Evolutionary conservation across 2,329 filamentous ascomycete genomes (phyloP).

Genomic region (Phialophora expanda): DNA sequence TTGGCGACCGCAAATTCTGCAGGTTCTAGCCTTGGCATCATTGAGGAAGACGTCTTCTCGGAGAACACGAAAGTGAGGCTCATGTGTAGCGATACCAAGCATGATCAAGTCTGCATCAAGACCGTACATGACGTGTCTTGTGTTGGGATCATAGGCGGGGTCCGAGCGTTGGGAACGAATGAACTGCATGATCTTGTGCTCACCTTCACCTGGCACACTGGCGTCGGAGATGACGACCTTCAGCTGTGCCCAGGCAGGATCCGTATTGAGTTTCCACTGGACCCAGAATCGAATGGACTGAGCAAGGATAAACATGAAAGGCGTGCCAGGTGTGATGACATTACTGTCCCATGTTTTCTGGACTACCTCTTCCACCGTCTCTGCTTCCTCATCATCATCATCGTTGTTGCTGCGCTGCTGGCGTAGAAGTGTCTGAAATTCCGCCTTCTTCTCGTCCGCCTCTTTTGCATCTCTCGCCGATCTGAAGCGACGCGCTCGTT

Average conservation of each 20-base stretch:
- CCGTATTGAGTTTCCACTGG: slow-evolving; percentile 95
- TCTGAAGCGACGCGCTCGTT: slow-evolving; percentile 92
- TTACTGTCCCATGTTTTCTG: slow-evolving; percentile 94
- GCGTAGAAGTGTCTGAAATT: slow-evolving; percentile 82
- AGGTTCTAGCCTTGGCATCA: slow-evolving; percentile 79
- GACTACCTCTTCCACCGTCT: slow-evolving; percentile 61
- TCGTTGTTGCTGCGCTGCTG: slow-evolving; percentile 69
- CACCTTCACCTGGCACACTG: slow-evolving; percentile 94
- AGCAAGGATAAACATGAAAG: slow-evolving; percentile 97
- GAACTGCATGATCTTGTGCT: slow-evolving; percentile 99
- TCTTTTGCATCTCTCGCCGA: slow-evolving; percentile 93
- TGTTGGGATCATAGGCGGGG: slow-evolving; percentile 92
- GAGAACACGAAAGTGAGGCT: slow-evolving; percentile 93
- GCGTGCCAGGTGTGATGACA: slow-evolving; percentile 91
- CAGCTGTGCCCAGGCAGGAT: slow-evolving; percentile 91
- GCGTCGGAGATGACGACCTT: slow-evolving; percentile 99
- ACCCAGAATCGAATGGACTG: slow-evolving; percentile 93
- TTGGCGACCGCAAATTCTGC: slow-evolving; percentile 87
- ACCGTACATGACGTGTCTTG: slow-evolving; percentile 96
- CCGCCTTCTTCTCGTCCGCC: slow-evolving; percentile 88
- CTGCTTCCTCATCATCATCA: slow-evolving; percentile 47
- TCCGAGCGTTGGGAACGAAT: slow-evolving; percentile 90
- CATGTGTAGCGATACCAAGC: slow-evolving; percentile 94
- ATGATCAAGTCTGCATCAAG: slow-evolving; percentile 98
- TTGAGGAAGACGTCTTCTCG: slow-evolving; percentile 97